Base-by-base conservation (phyloP, 805 yeast genomes). In the Scheffersomyces lignosus region DNA sequence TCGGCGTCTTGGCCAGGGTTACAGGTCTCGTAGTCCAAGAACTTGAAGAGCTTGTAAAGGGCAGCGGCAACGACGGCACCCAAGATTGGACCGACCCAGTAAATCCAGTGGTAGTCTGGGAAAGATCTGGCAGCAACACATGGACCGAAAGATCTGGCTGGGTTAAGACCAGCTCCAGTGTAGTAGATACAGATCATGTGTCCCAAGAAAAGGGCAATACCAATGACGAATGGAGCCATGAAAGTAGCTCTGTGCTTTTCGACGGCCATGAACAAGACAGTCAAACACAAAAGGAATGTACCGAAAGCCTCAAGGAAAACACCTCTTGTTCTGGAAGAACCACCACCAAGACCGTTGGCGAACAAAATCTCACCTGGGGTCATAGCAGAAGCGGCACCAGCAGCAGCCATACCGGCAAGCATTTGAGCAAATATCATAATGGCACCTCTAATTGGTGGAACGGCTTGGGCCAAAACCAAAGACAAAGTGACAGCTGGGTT, bases 121-220 rank as follows among this genome's bases (percentile, higher is more conserved):
- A 88, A 88, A 15, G 77, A 70, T 39, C 62, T 70, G 37, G 77
- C 75, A 41, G 89, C 95, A 43, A 87, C 70, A 58, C 81, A 76
- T 36, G 96, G 95, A 56, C 96, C 96, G 39, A 87, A 76, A 23
- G 87, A 70, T 73, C 96, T 80, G 31, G 96, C 96, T 40, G 96
- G 96, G 75, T 87, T 87, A 56, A 87, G 71, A 59, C 96, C 96
- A 27, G 95, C 95, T 60, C 96, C 96, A 34, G 95, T 85, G 71
- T 77, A 83, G 76, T 75, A 83, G 38, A 88, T 86, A 58, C 84
- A 77, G 51, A 86, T 73, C 71, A 87, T 77, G 61, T 87, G 95
- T 33, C 83, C 95, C 51, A 87, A 68, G 70, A 87, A 83, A 50
- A 87, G 72, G 18, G 95, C 77, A 38, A 87, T 61, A 62, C 96